Evolutionary conservation across 1,139 yeast genomes (phyloP), one percentile per base, ranked within the genome.

Genomic region (Pichia kudriavzevii): DNA sequence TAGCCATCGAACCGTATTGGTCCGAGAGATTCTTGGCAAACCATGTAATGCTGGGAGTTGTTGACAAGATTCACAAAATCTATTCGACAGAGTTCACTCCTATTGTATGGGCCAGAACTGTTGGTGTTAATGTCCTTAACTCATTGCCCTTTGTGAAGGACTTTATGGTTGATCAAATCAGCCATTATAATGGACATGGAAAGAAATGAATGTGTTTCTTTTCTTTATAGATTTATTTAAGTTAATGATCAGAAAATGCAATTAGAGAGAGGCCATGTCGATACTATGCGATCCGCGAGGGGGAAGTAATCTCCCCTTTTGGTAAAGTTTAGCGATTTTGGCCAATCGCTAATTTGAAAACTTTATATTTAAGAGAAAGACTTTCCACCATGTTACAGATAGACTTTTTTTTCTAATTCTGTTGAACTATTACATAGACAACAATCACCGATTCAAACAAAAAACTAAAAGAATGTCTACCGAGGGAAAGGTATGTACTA

Each of bases 31-130:
- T 79, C 64, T 82, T 91, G 1, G 66, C 69, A 22, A 91, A 91
- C 56, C 94, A 87, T 52, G 68, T 75, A 33, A 62, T 87, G 45
- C 63, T 91, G 33, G 97, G 97, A 0, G 80, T 82, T 19, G 93
- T 93, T 35, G 99, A 91, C 59, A 87, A 87, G 58, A 63, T 93
- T 42, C 95, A 88, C 60, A 91, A 91, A 58, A 61, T 91, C 17
- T 91, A 88, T 55, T 69, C 88, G 8, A 77, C 84, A 2, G 87
- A 79, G 47, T 72, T 68, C 42, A 66, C 66, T 26, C 94, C 96
- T 1, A 47, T 88, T 11, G 96, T 85, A 13, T 68, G 72, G 32
- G 60, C 79, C 26, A 69, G 98, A 49, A 75, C 91, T 1, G 52
- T 78, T 28, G 98, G 98, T 1, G 67, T 88, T 50, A 76, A 75